Conservation (phyloP, 257 asterid genomes). For the Solanum stenotomum region DNA sequence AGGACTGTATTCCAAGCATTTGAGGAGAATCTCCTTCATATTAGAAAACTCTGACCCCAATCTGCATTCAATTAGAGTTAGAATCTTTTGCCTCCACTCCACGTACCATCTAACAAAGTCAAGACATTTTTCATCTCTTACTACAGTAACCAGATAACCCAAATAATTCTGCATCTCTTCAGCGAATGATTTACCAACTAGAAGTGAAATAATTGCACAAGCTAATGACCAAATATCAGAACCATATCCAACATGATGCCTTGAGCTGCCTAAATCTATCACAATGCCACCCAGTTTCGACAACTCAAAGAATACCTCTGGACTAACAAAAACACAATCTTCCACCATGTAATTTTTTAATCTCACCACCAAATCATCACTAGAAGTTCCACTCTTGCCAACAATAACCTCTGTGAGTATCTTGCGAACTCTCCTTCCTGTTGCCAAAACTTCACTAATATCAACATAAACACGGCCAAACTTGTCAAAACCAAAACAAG, state of each 20-base stretch:
- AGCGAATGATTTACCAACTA: conserved; percentile 42
- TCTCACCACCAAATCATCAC: background rate
- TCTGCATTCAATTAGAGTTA: conserved; percentile 28
- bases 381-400: background rate
- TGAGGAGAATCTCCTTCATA: conserved; percentile 33
- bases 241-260: conserved; percentile 37
- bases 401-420: background rate
- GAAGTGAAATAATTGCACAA: conserved; percentile 46
- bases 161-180: conserved; percentile 36
- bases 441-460: conserved; percentile 37
- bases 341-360: conserved; percentile 18
- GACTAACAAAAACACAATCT: conserved; percentile 45
- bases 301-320: conserved; percentile 44
- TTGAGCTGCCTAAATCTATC: conserved; percentile 18
- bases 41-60: conserved; percentile 27
- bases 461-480: conserved; percentile 51
- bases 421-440: conserved; percentile 32
- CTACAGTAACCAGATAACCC: conserved; percentile 12
- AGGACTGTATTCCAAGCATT: conserved; percentile 53
- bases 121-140: conserved; percentile 18
- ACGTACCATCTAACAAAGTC: conserved; percentile 28
- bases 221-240: conserved; percentile 85
- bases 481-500: conserved; percentile 42
- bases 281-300: conserved; percentile 23
- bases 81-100: conserved; percentile 43